Conservation (phyloP, 805 yeast species). For the Torulaspora franciscae region DNA sequence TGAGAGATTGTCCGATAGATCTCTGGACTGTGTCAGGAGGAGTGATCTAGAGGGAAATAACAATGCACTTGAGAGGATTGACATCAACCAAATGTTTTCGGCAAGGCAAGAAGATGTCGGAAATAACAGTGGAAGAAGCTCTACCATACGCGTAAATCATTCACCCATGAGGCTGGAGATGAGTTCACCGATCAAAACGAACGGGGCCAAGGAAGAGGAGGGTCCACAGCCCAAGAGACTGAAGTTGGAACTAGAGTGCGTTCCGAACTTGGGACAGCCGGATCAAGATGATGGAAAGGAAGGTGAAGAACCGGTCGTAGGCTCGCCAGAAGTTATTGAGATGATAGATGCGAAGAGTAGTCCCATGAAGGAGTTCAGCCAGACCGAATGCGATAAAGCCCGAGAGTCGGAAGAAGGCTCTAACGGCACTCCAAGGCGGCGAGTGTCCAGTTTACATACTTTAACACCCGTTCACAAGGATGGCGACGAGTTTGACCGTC, state of each 20-base stretch:
- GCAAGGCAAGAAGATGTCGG: not conserved
- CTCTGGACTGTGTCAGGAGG: conserved; percentile 9
- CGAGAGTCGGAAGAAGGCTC: not conserved
- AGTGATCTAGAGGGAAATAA: conserved; percentile 3
- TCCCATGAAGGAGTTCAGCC: conserved; percentile 10
- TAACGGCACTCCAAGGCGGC: conserved; percentile 2
- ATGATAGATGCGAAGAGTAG: conserved; percentile 20
- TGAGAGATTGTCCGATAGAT: conserved; percentile 1
- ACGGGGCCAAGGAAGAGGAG: conserved; percentile 6
- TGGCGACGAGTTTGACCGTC: not conserved
- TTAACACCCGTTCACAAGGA: conserved; percentile 23
- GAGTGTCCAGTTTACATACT: conserved; percentile 15
- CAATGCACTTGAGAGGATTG: conserved; percentile 20
- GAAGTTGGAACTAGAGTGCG: conserved; percentile 17
- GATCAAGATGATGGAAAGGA: not conserved
- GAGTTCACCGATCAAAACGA: conserved; percentile 20
- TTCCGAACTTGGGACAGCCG: conserved; percentile 20
- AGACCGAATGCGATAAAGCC: not conserved
- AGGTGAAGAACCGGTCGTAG: conserved; percentile 8
- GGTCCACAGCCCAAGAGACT: conserved; percentile 17
- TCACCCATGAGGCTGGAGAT: conserved; percentile 24
- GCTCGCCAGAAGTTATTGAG: conserved; percentile 29
- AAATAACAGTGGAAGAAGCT: not conserved
- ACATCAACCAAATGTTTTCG: conserved; percentile 22
- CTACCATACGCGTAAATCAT: conserved; percentile 13